Base-by-base conservation (phyloP, 2,329 filamentous ascomycete species). In the Nemania serpens region DNA sequence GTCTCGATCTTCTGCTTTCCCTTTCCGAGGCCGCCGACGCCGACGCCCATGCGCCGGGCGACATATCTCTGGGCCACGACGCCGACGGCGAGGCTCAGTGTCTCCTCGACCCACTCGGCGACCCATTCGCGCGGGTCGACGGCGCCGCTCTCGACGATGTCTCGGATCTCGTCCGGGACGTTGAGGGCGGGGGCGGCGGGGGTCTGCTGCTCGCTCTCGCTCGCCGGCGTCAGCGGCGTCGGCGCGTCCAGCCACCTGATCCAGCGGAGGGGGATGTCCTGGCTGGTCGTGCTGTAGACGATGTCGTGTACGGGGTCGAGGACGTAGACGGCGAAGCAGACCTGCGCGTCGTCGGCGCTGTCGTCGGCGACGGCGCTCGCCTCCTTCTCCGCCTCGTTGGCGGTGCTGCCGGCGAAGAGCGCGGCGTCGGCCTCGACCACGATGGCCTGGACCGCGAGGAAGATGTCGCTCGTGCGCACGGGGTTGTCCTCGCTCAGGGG, bases 101-200 rank as follows among this genome's bases (percentile, higher is more conserved):
- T 80, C 78, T 98, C 94, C 78, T 98, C 94, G 48, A 99, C 84
- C 95, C 95, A 99, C 76, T 98, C 95, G 2, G 93, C 90, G 39
- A 97, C 91, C 95, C 95, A 99, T 75, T 99, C 95, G 59, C 95
- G 84, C 0, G 95, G 95, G 72, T 99, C 95, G 2, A 98, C 91
- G 48, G 85, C 86, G 9, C 86, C 87, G 46, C 78, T 78, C 70
- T 87, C 86, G 42, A 99, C 86, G 65, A 98, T 96, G 67, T 94
- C 91, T 20, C 85, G 83, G 69, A 99, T 97, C 71, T 93, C 92
- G 29, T 91, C 89, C 0, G 95, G 94, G 36, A 93, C 76, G n/a
- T 70, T 70, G 10, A 71, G 69, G 13, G 37, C 33, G 2, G 43
- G 22, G 2, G 54, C 25, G 25, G 25, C 4, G 25, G 25, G 4